Evolutionary conservation across 306 rosid genomes (phyloP).

Genomic region (Dalbergia oliveri): DNA sequence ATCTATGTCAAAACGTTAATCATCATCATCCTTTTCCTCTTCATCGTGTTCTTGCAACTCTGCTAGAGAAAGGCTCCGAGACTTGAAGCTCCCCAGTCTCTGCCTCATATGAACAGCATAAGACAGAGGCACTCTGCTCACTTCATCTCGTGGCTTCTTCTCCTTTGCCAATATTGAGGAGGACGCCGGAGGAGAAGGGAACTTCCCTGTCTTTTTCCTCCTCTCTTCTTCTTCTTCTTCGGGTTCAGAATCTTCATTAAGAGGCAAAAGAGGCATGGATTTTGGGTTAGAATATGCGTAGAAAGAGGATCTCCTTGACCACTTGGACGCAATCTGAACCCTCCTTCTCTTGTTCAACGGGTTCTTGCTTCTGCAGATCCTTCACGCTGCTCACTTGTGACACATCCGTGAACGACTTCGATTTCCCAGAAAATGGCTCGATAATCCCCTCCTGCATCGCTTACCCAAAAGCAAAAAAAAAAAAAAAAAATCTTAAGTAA

Average conservation of each 20-base stretch:
- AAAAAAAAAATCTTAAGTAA: background rate
- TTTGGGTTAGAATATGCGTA: slow-evolving; percentile 71
- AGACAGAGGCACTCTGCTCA: slow-evolving; percentile 32
- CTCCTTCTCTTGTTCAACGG: slow-evolving; percentile 82
- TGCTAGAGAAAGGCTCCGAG: slow-evolving; percentile 71
- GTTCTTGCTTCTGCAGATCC: slow-evolving; percentile 73
- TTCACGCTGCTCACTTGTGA: slow-evolving; percentile 62
- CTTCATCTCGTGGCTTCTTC: slow-evolving; percentile 46
- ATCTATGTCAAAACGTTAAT: background rate
- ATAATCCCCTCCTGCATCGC: slow-evolving; percentile 76
- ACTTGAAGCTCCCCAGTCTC: slow-evolving; percentile 65
- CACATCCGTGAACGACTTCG: slow-evolving; percentile 75
- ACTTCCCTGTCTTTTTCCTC: slow-evolving; percentile 41
- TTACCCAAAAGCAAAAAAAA: background rate
- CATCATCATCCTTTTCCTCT: slow-evolving; percentile 32
- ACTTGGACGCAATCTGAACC: slow-evolving; percentile 65
- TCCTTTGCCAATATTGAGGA: slow-evolving; percentile 35
- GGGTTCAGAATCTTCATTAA: slow-evolving; percentile 49
- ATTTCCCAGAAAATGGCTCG: slow-evolving; percentile 76
- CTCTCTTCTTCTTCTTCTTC: background rate
- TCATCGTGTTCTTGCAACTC: slow-evolving; percentile 74
- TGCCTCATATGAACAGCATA: slow-evolving; percentile 43
- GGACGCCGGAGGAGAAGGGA: slow-evolving; percentile 15
- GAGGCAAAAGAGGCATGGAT: slow-evolving; percentile 80
- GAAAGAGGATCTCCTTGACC: slow-evolving; percentile 64